Percentiles rank a stretch among this genome's conserved stretches.
These are phyloP conservation scores for Babesia bigemina DNA, from an alignment of 169 alveolate species.

Conservation along the genomic window DNA sequence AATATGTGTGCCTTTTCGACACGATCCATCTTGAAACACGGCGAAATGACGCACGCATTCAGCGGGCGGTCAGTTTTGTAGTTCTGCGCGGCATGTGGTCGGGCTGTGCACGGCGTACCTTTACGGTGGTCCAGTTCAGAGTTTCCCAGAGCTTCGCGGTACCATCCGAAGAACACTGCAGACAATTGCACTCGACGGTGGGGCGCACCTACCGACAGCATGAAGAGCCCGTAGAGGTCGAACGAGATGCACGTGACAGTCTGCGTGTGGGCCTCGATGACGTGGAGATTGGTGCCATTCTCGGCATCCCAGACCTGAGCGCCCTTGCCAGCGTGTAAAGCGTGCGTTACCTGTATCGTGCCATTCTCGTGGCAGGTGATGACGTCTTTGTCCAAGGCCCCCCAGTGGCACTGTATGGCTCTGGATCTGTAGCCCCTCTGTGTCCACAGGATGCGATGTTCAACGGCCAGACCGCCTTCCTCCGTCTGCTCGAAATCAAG, in stretches of 20 bases:
- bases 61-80: conserved; percentile 86
- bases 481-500: conserved; percentile 40
- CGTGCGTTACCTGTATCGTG: conserved; percentile 64
- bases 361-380: conserved; percentile 90
- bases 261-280: conserved; percentile 82
- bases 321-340: neutral
- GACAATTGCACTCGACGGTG: neutral
- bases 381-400: conserved; percentile 85
- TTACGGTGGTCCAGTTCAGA: conserved; percentile 73
- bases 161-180: conserved; percentile 84
- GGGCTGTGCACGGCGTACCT: conserved; percentile 53
- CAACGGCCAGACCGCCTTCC: conserved; percentile 48
- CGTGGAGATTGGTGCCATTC: conserved; percentile 74
- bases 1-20: conserved; percentile 81
- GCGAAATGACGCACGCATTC: conserved; percentile 88
- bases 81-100: conserved; percentile 51
- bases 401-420: conserved; percentile 86
- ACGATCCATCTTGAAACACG: conserved; percentile 73
- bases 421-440: conserved; percentile 74
- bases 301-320: conserved; percentile 78
- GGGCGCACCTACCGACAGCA: conserved; percentile 74
- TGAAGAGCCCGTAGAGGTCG: conserved; percentile 81
- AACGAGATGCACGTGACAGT: conserved; percentile 84
- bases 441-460: conserved; percentile 54
- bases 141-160: conserved; percentile 88